Conservation (phyloP, 2,329 filamentous ascomycete species). For the Clonostachys rosea region DNA sequence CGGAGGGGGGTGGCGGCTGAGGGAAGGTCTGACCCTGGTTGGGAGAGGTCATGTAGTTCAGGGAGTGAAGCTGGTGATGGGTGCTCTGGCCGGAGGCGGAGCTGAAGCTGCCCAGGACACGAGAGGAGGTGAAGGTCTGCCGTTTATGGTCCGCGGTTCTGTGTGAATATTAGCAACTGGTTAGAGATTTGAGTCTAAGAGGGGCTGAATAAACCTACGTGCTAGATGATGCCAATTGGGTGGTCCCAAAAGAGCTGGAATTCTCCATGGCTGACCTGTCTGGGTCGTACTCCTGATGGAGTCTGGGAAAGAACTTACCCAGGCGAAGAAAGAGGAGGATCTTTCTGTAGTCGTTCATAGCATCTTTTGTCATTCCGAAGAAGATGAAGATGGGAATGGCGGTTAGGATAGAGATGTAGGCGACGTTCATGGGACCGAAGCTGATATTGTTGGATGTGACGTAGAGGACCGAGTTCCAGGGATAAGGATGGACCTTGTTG, state of each 20-base stretch:
- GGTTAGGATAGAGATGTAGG: constrained; percentile 43
- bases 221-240: background rate
- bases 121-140: constrained; percentile 10
- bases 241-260: background rate
- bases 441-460: constrained; percentile 31
- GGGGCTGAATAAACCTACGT: no score
- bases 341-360: constrained; percentile 41
- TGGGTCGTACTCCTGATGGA: constrained; percentile 32
- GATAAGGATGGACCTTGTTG: constrained; percentile 22
- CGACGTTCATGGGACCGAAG: constrained; percentile 35
- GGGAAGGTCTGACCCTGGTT: constrained; percentile 2
- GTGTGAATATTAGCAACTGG: constrained; percentile 1
- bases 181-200: background rate
- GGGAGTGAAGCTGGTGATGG: constrained; percentile 1
- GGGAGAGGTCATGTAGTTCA: constrained; percentile 2
- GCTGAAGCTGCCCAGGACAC: constrained; percentile 8
- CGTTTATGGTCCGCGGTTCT: constrained; percentile 9
- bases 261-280: constrained; percentile 9
- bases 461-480: constrained; percentile 43
- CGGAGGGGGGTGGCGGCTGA: constrained; percentile 2
- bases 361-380: constrained; percentile 52
- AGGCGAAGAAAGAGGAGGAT: constrained; percentile 32
- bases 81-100: constrained; percentile 5
- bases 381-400: constrained; percentile 44
- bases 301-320: constrained; percentile 33